These are phyloP conservation scores for Hibiscus tridactylites DNA, from an alignment of 345 rosid genomes.

Conservation along the genomic window DNA sequence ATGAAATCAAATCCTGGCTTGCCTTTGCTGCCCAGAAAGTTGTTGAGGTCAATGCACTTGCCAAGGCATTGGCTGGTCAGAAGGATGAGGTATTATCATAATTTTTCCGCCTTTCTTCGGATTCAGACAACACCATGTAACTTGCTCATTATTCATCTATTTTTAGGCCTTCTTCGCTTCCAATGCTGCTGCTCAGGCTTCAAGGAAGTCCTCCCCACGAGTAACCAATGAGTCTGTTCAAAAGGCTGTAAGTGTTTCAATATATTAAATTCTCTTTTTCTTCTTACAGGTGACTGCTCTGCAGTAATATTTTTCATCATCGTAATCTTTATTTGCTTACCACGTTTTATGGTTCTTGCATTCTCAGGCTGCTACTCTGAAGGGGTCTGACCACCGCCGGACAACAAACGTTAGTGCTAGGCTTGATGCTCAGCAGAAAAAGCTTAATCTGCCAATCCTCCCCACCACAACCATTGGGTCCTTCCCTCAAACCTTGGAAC, in stretches of 20 bases:
- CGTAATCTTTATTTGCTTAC: neutral
- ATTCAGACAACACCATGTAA: neutral
- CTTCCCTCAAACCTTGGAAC: slow-evolving; percentile 88
- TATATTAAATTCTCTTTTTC: neutral
- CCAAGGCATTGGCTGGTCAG: slow-evolving; percentile 82
- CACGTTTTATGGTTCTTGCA: slow-evolving; percentile 8
- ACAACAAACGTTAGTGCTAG: slow-evolving; percentile 83
- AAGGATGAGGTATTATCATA: slow-evolving; percentile 60
- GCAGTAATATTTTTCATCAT: neutral
- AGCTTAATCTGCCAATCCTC: slow-evolving; percentile 89
- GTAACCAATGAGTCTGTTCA: slow-evolving; percentile 91
- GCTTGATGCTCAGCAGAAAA: slow-evolving; percentile 91
- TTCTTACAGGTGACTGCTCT: neutral
- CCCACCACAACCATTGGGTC: slow-evolving; percentile 98
- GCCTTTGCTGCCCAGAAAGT: slow-evolving; percentile 98
- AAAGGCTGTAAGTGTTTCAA: slow-evolving; percentile 65
- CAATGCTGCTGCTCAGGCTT: slow-evolving; percentile 75
- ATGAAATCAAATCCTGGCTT: slow-evolving; percentile 89
- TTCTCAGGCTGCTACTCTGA: slow-evolving; percentile 90
- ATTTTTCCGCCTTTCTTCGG: neutral
- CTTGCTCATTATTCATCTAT: slow-evolving; percentile 10
- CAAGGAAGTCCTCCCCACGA: slow-evolving; percentile 85
- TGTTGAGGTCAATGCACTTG: slow-evolving; percentile 86
- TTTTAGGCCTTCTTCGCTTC: slow-evolving; percentile 71
- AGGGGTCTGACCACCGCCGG: slow-evolving; percentile 84